Percentiles rank a stretch among this genome's conserved stretches.
Conservation (phyloP, 305 asterid genomes). For the Striga hermonthica region DNA sequence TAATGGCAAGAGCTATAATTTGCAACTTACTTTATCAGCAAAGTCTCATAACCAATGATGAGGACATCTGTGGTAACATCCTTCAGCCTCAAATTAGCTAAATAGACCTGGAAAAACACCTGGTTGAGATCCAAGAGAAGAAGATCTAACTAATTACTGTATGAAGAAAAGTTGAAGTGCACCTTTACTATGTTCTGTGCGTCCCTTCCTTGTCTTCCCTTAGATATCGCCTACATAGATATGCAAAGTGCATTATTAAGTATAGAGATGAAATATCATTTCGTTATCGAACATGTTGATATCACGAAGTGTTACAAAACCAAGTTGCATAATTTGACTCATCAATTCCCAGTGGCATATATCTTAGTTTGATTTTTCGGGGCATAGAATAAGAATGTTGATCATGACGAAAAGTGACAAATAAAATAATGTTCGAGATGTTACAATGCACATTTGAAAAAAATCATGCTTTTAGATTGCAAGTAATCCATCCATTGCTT, state of each 20-base stretch:
- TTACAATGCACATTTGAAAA: not conserved
- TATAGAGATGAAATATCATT: constrained; percentile 1
- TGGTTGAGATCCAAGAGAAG: constrained; percentile 13
- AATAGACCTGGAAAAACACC: constrained; percentile 56
- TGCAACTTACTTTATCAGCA: constrained; percentile 60
- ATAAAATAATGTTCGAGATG: not conserved
- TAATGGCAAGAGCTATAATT: not conserved
- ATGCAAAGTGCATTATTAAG: constrained; percentile 18
- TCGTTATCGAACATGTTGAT: constrained; percentile 8
- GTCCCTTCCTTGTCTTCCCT: constrained; percentile 94
- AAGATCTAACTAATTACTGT: not conserved
- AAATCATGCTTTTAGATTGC: not conserved
- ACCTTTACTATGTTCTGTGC: constrained; percentile 81
- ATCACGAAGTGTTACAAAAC: not conserved
- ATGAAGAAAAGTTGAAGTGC: constrained; percentile 19
- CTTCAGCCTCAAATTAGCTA: constrained; percentile 85
- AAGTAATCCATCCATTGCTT: not conserved
- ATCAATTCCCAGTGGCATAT: not conserved
- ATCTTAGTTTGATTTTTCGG: constrained; percentile 3
- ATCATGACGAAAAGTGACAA: too few relatives aligned
- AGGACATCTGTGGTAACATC: constrained; percentile 74
- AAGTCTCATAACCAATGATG: constrained; percentile 80
- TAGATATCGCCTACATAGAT: constrained; percentile 58
- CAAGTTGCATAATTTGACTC: too few relatives aligned
- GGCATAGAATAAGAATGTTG: not conserved